Evolutionary conservation across 1,139 yeast species (phyloP), one percentile per base, ranked within the genome.

Genomic region (Geotrichum candidum): DNA sequence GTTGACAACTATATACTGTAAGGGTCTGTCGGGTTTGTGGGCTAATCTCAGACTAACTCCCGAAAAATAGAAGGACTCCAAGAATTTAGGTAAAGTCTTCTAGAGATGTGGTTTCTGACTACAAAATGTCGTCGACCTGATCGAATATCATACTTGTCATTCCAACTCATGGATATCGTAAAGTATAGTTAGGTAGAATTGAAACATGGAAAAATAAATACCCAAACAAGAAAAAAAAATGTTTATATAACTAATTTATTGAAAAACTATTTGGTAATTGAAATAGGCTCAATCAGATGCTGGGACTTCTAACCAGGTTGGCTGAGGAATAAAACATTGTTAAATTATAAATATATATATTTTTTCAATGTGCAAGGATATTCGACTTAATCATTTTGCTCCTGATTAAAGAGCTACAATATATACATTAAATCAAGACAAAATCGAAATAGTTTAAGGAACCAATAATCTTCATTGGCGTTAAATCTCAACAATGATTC

Each of bases 291-390:
- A 84, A 84, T 65, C 87, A 84, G 65, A 86, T 84, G 76, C 74
- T 84, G 56, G 77, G 82, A 5, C 76, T 79, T 61, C 72, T 84
- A 61, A 82, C 79, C 60, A 75, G 86, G 64, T 70, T 83, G 56
- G 82, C 86, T 1, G 87, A 84, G 67, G 87, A 83, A 66, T 84
- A 81, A 68, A 84, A 84, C 64, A 74, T 82, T 51, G 86, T 87
- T 0, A 83, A n/a, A n/a, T n/a, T n/a, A n/a, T n/a, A n/a, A n/a
- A n/a, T n/a, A n/a, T n/a, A n/a, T n/a, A n/a, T n/a, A n/a, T n/a
- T n/a, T n/a, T n/a, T n/a, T n/a, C n/a, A n/a, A n/a, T n/a, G n/a
- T n/a, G n/a, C n/a, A n/a, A n/a, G n/a, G n/a, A n/a, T n/a, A n/a
- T n/a, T n/a, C n/a, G n/a, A n/a, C n/a, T n/a, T n/a, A n/a, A n/a